Percentiles rank a stretch among this genome's conserved stretches.
Evolutionary conservation across 192 early-diverging fungal species (phyloP).

Genomic region (Neocallimastix lanati): DNA sequence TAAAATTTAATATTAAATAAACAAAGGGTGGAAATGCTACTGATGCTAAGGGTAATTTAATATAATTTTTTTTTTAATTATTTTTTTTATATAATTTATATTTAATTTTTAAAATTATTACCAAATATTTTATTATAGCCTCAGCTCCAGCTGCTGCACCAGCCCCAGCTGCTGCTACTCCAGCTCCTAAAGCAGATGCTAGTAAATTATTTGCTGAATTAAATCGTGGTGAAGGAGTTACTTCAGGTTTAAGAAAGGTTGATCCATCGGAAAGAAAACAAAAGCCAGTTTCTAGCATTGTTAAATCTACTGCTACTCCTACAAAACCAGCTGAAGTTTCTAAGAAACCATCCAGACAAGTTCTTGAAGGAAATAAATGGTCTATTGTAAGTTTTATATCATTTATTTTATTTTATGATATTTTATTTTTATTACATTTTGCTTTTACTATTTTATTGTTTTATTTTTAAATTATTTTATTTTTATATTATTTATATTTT

Average conservation of each 20-base stretch:
- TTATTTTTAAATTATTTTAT: not conserved
- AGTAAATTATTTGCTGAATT: conserved; percentile 56
- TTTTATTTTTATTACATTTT: too few relatives aligned
- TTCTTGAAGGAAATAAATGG: conserved; percentile 85
- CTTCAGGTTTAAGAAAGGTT: conserved; percentile 76
- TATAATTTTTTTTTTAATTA: too few relatives aligned
- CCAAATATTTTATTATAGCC: conserved; percentile 10
- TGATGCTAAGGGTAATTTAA: conserved; percentile 5
- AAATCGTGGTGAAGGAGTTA: conserved; percentile 57
- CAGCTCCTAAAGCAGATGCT: not conserved
- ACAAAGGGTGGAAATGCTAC: conserved; percentile 1
- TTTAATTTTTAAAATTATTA: conserved; percentile 5
- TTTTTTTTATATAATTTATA: conserved; percentile 8
- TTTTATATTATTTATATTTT: too few relatives aligned
- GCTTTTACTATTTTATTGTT: too few relatives aligned
- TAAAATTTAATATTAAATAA: too few relatives aligned
- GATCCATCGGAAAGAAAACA: conserved; percentile 18
- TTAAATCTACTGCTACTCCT: conserved; percentile 23
- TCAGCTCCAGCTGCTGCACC: conserved; percentile 16
- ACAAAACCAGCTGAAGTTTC: conserved; percentile 31
- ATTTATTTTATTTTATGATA: too few relatives aligned
- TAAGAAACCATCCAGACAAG: conserved; percentile 57
- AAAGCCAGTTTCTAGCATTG: not conserved
- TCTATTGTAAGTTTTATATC: conserved; percentile 28
- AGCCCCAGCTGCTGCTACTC: conserved; percentile 9